phyloP scores from a whole-genome alignment of 768 basidiomycete species.

The Mycena alexandri region DNA sequence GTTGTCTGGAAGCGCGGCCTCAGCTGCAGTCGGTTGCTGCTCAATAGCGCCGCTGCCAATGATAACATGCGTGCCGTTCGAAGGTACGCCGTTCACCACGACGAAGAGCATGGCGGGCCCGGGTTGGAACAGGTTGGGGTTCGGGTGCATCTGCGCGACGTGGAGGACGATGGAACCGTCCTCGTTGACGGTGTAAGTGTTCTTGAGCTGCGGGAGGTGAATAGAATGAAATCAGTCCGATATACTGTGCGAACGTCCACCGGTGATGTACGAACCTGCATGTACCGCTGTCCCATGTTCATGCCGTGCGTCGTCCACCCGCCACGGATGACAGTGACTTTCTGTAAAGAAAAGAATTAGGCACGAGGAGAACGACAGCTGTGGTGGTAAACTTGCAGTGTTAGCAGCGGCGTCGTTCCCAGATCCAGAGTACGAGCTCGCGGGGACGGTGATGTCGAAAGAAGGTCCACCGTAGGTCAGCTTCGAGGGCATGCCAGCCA shows the following conservation, averaged over 20 bases:
- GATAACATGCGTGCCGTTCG: constrained; percentile 80
- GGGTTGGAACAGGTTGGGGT: constrained; percentile 88
- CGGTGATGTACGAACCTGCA: constrained; percentile 6
- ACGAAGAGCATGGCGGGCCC: constrained; percentile 90
- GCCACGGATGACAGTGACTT: constrained; percentile 81
- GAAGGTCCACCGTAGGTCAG: constrained; percentile 86
- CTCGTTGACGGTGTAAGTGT: constrained; percentile 82
- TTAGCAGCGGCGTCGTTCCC: constrained; percentile 80
- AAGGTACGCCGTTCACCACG: constrained; percentile 85
- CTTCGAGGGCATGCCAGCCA: constrained; percentile 75
- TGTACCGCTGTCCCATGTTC: constrained; percentile 88
- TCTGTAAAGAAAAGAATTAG: too few relatives aligned
- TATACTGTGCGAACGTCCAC: too few relatives aligned
- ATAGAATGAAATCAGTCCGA: constrained; percentile 44
- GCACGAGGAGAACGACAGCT: too few relatives aligned
- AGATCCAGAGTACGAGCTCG: constrained; percentile 73
- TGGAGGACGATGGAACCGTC: constrained; percentile 84
- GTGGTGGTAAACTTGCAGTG: too few relatives aligned
- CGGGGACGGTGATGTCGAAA: constrained; percentile 82
- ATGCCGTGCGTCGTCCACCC: constrained; percentile 90
- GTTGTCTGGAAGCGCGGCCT: constrained; percentile 63
- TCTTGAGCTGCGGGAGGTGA: constrained; percentile 86
- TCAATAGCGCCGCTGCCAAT: constrained; percentile 85
- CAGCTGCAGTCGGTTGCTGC: constrained; percentile 66
- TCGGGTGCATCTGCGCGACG: constrained; percentile 86